Evolutionary conservation across 768 basidiomycete species (phyloP), one percentile per base, ranked within the genome.

Genomic region (Boletus edulis): DNA sequence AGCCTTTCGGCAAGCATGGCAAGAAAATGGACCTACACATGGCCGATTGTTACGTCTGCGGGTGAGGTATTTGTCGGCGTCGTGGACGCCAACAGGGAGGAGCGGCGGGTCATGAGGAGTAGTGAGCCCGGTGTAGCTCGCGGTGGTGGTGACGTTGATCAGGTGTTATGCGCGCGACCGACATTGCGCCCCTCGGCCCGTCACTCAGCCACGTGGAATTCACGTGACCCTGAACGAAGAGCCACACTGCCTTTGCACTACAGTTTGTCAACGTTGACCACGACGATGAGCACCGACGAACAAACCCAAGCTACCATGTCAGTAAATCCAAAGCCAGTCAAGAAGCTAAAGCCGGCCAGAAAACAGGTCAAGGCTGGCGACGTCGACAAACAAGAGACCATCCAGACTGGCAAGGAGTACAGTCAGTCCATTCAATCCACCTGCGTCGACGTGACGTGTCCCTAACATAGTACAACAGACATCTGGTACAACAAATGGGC

Each of bases 401-500:
- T 86, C 10, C 94, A 98, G 72, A 92, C 93, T 0, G 94, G 94
- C 46, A 96, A 96, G 71, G 94, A 97, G 69, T 97, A 96, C 75
- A 98, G 94, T 95, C 62, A 64, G 89, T 83, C 50, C 20, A 35
- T 53, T 29, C 37, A 22, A 5, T n/a, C 4, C 14, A 1, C 4
- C 35, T 10, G 31, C 29, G 37, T 51, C 20, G 44, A 43, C n/a
- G 32, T 15, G 22, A 24, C 3, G 22, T 10, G 48, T 44, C 9
- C 37, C 58, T 66, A 34, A 62, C 44, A 22, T 17, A 5, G 31
- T 47, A 62, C 50, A 34, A 59, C 56, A 90, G 91, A 99, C 73
- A 90, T 96, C 49, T 99, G 97, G 96, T 98, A 96, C 70, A 94
- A 98, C 73, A 96, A 97, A 75, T 98, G 96, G 96, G 97, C 97